Conservation (phyloP, 176 grass and related monocot genomes). For the Oryza rufipogon region DNA sequence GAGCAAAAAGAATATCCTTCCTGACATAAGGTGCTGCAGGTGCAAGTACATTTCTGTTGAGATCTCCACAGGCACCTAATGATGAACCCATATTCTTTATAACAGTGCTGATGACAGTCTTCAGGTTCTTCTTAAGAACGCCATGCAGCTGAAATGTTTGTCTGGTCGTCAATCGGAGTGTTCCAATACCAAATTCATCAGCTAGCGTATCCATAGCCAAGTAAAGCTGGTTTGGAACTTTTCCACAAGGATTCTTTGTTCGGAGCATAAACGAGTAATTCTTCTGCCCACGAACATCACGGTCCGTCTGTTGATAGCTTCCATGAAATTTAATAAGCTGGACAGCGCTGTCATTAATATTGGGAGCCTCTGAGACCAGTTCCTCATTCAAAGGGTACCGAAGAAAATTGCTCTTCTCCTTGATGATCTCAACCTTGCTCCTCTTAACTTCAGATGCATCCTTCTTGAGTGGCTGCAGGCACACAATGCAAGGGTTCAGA, state of each 20-base stretch:
- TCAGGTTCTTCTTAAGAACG: conserved; percentile 91
- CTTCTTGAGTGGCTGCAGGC: conserved; percentile 72
- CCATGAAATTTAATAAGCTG: conserved; percentile 98
- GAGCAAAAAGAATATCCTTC: conserved; percentile 79
- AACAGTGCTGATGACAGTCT: conserved; percentile 78
- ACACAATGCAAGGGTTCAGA: conserved; percentile 8
- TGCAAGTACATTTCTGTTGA: conserved; percentile 96
- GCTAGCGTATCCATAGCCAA: conserved; percentile 88
- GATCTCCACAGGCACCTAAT: conserved; percentile 93
- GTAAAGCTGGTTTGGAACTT: conserved; percentile 88
- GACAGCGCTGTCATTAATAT: conserved; percentile 83
- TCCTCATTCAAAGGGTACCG: conserved; percentile 94
- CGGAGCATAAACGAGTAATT: conserved; percentile 97
- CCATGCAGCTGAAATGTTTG: conserved; percentile 99
- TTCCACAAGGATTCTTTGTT: conserved; percentile 94
- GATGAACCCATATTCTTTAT: conserved; percentile 97
- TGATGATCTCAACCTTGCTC: conserved; percentile 98
- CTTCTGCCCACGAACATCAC: conserved; percentile 80
- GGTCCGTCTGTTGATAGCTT: conserved; percentile 90
- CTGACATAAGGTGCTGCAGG: conserved; percentile 84
- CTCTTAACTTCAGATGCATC: conserved; percentile 66
- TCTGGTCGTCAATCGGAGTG: conserved; percentile 86
- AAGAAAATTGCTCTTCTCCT: conserved; percentile 95
- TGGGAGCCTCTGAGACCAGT: conserved; percentile 72
- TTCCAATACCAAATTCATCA: conserved; percentile 94